Evolutionary conservation across 2,329 filamentous ascomycete species (phyloP).

Genomic region (Chaetomiaceae sp.): DNA sequence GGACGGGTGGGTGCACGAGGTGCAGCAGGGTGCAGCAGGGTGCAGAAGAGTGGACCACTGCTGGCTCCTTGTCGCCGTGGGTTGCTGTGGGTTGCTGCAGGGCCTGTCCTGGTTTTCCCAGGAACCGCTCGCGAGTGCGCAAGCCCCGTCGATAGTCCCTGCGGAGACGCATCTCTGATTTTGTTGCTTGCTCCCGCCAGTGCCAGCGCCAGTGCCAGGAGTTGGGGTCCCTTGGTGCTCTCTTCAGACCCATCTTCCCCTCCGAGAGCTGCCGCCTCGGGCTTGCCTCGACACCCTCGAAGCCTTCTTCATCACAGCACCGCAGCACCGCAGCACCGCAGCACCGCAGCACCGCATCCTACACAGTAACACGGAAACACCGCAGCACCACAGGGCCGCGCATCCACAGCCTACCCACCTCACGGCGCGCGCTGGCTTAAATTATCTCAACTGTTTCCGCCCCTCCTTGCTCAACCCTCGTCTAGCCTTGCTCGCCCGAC

Average conservation of each 20-base stretch:
- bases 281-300: too few species aligned
- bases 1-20: constrained; percentile 3
- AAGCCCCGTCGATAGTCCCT: constrained; percentile 13
- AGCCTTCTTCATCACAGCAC: neutral
- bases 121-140: constrained; percentile 16
- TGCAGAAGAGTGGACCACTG: constrained; percentile 4
- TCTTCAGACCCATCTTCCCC: neutral
- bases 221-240: neutral
- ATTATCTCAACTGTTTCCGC: neutral
- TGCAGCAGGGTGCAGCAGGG: too few species aligned
- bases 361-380: too few species aligned
- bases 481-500: neutral
- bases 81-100: constrained; percentile 8
- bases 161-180: constrained; percentile 18
- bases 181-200: constrained; percentile 13
- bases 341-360: too few species aligned
- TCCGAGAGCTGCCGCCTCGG: neutral
- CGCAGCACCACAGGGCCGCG: too few species aligned
- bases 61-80: neutral
- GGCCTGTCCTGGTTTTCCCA: constrained; percentile 12
- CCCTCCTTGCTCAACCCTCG: neutral
- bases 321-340: too few species aligned
- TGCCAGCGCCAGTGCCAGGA: too few species aligned
- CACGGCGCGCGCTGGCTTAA: too few species aligned
- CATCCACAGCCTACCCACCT: too few species aligned